phyloP scores from a whole-genome alignment of 2,329 filamentous ascomycete species.

The Colletotrichum simmondsii region DNA sequence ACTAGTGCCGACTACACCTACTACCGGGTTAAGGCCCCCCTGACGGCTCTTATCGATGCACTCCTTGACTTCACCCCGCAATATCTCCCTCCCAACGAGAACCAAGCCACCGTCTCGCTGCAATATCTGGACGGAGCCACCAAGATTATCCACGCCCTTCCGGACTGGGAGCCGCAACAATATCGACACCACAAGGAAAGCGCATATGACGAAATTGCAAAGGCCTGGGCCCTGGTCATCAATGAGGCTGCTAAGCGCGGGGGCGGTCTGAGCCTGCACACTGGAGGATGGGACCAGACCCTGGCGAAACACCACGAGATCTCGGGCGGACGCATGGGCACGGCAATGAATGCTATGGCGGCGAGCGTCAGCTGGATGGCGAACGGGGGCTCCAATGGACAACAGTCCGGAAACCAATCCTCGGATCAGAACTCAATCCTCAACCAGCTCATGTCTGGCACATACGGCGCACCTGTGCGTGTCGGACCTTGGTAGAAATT shows the following conservation, averaged over 20 bases:
- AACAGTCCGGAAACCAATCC: conserved; percentile 35
- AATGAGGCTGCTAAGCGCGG: conserved; percentile 91
- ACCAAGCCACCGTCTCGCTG: conserved; percentile 83
- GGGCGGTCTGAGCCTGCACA: conserved; percentile 88
- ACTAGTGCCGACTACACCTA: conserved; percentile 93
- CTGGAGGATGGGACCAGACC: conserved; percentile 92
- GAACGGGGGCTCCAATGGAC: conserved; percentile 40
- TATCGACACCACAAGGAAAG: conserved; percentile 95
- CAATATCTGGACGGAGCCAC: conserved; percentile 92
- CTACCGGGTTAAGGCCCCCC: conserved; percentile 86
- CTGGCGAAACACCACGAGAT: conserved; percentile 88
- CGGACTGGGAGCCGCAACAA: conserved; percentile 88
- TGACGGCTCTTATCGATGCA: conserved; percentile 86
- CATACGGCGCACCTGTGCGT: conserved; percentile 68
- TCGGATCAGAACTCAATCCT: conserved; percentile 67
- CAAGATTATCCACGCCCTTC: conserved; percentile 87
- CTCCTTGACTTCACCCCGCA: conserved; percentile 95
- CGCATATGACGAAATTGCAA: conserved; percentile 95
- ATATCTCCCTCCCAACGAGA: conserved; percentile 91
- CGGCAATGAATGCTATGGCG: conserved; percentile 82
- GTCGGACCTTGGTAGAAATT: conserved; percentile 69
- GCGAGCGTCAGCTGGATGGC: conserved; percentile 81
- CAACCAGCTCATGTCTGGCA: conserved; percentile 70
- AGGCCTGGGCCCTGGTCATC: conserved; percentile 92
- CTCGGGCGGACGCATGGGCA: conserved; percentile 82